Evolutionary conservation across 371 early-diverging fungal genomes (phyloP), one percentile per base, ranked within the genome.

Genomic region (Choanephora cucurbitarum): DNA sequence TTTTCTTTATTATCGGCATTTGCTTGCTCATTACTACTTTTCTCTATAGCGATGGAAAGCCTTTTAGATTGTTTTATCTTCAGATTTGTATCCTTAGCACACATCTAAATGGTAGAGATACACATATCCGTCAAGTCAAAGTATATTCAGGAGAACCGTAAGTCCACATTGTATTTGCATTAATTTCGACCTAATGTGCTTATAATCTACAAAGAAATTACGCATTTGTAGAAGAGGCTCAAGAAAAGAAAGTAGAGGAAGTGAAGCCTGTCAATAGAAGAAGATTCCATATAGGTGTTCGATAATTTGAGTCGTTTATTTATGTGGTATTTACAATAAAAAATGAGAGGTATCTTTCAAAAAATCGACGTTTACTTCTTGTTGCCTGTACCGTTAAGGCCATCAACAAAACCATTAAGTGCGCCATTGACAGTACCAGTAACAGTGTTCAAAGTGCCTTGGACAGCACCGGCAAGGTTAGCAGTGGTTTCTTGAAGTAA

Each of bases 51-150:
- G 67, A 66, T 54, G 74, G 77, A 8, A 68, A 75, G 14, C 80
- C 87, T 10, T 73, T 88, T 23, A 78, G 81, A 19, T 69, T 85
- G 0, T 80, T 82, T 52, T 50, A 81, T 23, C 50, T 98, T 33
- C 92, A 91, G 53, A 72, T 98, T 22, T 85, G 88, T 5, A 72
- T 98, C n/a, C 67, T 90, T 1, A 68, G 74, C 15, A 97, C 97
- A 60, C 92, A 94, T 57, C 87, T 90, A 52, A 91, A 92, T 57
- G 98, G 98, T 41, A 85, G 90, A 53, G 97, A 98, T 66, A 92
- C 94, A 0, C 94, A 95, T 55, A 75, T 98, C 19, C 83, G 97
- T 33, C 87, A 86, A 54, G 53, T 93, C 22, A 91, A 88, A 58
- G 68, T 94, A 0, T 84, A 79, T 45, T 78, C 83, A 0, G 77